Evolutionary conservation across 2,329 filamentous ascomycete genomes (phyloP).

Genomic region (Chrysoporthe deuterocubensis): DNA sequence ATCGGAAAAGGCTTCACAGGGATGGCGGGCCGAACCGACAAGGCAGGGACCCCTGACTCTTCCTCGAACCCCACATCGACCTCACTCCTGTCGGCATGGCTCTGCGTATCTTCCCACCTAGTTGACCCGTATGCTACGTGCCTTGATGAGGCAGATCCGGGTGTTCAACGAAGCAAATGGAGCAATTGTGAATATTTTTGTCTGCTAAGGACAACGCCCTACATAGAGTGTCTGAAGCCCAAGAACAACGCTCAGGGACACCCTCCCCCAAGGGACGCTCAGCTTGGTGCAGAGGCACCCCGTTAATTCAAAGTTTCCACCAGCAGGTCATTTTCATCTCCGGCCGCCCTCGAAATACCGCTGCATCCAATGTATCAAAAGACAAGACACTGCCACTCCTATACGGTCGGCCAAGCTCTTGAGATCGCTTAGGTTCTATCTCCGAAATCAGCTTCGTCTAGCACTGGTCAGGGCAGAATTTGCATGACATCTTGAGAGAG

Average conservation of each 20-base stretch:
- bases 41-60: neutral
- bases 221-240: too few relatives aligned
- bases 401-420: neutral
- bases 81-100: neutral
- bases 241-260: too few relatives aligned
- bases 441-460: too few relatives aligned
- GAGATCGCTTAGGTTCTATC: neutral
- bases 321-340: neutral
- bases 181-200: too few relatives aligned
- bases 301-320: neutral
- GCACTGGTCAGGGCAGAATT: neutral
- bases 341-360: neutral
- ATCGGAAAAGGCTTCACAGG: neutral
- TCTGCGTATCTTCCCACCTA: neutral
- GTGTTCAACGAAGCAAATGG: too few relatives aligned
- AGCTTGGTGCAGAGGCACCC: neutral
- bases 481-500: slow-evolving; percentile 5
- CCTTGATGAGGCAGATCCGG: too few relatives aligned
- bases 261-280: too few relatives aligned
- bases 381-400: neutral
- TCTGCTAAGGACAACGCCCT: too few relatives aligned
- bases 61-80: neutral
- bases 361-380: neutral
- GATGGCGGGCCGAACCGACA: slow-evolving; percentile 13
- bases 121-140: too few relatives aligned